Percentiles rank a stretch among this genome's conserved stretches.
These are phyloP conservation scores for Calocybe indica DNA, from an alignment of 768 basidiomycete genomes.

Conservation along the genomic window DNA sequence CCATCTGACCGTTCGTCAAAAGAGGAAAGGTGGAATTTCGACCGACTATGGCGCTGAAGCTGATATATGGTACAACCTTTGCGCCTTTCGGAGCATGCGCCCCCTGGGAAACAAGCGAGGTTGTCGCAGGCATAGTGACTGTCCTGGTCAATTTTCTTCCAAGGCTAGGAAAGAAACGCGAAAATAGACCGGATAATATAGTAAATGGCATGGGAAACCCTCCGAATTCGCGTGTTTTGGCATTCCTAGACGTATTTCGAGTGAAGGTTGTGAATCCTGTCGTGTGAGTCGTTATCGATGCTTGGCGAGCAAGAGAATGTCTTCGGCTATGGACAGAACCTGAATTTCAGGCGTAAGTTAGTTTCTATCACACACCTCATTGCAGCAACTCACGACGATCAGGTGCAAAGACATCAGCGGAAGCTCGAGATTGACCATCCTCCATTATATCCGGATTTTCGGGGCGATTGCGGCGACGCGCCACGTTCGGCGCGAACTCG, in stretches of 20 bases:
- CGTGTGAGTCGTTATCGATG: slow-evolving; percentile 12
- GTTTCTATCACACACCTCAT: neutral
- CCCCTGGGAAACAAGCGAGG: slow-evolving; percentile 43
- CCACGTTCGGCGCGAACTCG: slow-evolving; percentile 27
- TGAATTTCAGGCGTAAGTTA: neutral
- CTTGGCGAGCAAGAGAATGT: slow-evolving; percentile 11
- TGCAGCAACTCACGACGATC: slow-evolving; percentile 10
- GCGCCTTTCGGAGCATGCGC: slow-evolving; percentile 24
- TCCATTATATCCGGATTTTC: neutral
- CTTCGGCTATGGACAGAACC: slow-evolving; percentile 13
- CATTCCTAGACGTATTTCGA: slow-evolving; percentile 13
- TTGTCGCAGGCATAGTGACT: slow-evolving; percentile 70
- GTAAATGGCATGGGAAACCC: slow-evolving; percentile 71
- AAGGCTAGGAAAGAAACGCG: slow-evolving; percentile 57
- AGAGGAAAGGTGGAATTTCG: slow-evolving; percentile 69
- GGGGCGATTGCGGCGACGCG: slow-evolving; percentile 20
- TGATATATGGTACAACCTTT: slow-evolving; percentile 69
- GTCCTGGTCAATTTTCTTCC: slow-evolving; percentile 57
- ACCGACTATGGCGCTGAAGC: slow-evolving; percentile 81
- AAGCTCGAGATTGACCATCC: neutral
- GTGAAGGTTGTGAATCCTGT: slow-evolving; percentile 13
- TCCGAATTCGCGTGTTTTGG: slow-evolving; percentile 50
- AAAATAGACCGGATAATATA: slow-evolving; percentile 43
- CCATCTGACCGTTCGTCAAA: slow-evolving; percentile 76
- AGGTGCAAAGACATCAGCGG: neutral